phyloP scores from a whole-genome alignment of 1,284 basidiomycete species.

The Microbotryomycetes sp. region DNA sequence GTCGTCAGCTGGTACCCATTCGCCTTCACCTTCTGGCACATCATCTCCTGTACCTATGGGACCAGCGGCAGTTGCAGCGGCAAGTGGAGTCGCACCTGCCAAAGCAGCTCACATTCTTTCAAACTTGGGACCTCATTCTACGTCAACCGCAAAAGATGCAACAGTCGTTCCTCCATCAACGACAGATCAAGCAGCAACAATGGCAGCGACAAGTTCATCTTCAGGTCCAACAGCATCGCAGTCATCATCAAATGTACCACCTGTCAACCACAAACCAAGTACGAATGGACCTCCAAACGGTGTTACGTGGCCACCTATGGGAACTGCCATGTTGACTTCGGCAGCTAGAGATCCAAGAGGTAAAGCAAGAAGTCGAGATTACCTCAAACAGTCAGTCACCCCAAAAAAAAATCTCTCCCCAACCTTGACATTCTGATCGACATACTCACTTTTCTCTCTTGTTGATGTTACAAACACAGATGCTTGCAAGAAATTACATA shows the following conservation, averaged over 20 bases:
- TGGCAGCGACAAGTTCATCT: constrained; percentile 10
- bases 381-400: constrained; percentile 80
- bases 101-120: constrained; percentile 10
- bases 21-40: constrained; percentile 22
- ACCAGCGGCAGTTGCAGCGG: constrained; percentile 2
- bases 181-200: background rate
- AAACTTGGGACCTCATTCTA: background rate
- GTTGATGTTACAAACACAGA: constrained; percentile 45
- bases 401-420: background rate
- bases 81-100: constrained; percentile 13
- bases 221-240: constrained; percentile 4
- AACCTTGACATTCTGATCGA: background rate
- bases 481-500: constrained; percentile 98
- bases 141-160: background rate
- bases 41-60: constrained; percentile 17
- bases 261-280: background rate
- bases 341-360: constrained; percentile 84
- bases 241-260: background rate
- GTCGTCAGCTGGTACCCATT: background rate
- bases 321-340: constrained; percentile 35
- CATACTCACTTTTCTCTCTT: background rate
- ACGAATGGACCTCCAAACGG: constrained; percentile 3
- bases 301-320: constrained; percentile 5
- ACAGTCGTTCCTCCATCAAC: background rate
- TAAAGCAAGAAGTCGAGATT: constrained; percentile 87